Evolutionary conservation across 1,284 basidiomycete genomes (phyloP).

Genomic region (Trichosporon sp.): DNA sequence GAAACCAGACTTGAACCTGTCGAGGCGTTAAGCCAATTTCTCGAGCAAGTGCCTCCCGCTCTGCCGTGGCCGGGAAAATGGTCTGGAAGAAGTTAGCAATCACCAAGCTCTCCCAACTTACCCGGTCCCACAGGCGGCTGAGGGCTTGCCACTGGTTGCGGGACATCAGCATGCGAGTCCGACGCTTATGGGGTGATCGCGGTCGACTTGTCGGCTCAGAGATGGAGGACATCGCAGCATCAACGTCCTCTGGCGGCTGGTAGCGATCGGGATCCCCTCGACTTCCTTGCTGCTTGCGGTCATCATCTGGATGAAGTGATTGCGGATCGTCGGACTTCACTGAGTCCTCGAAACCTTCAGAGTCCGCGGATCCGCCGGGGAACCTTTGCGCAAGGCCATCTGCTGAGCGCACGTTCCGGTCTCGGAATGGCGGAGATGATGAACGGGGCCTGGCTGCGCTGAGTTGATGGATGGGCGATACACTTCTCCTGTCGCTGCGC

Average conservation of each 20-base stretch:
- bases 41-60: slow-evolving; percentile 45
- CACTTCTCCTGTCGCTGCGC: not conserved
- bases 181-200: slow-evolving; percentile 25
- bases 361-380: not conserved
- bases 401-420: not conserved
- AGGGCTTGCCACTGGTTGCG: slow-evolving; percentile 33
- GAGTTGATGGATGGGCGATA: not conserved
- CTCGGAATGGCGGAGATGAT: not conserved
- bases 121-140: slow-evolving; percentile 33
- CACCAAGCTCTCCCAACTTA: slow-evolving; percentile 20
- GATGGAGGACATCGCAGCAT: not conserved
- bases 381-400: not conserved
- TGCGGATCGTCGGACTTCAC: not conserved
- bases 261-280: not conserved
- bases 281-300: not conserved
- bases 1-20: slow-evolving; percentile 57
- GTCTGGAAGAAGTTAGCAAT: slow-evolving; percentile 36
- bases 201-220: slow-evolving; percentile 18
- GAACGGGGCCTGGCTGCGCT: not conserved
- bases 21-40: slow-evolving; percentile 49
- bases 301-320: not conserved
- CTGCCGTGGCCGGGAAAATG: slow-evolving; percentile 46
- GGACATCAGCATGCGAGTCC: slow-evolving; percentile 43
- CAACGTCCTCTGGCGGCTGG: not conserved
- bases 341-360: not conserved